A percentile compares a stretch with the other conserved stretches of the same genome.
These are phyloP conservation scores for Talaromyces sp. DNA, from an alignment of 2,329 filamentous ascomycete genomes.

Conservation along the genomic window DNA sequence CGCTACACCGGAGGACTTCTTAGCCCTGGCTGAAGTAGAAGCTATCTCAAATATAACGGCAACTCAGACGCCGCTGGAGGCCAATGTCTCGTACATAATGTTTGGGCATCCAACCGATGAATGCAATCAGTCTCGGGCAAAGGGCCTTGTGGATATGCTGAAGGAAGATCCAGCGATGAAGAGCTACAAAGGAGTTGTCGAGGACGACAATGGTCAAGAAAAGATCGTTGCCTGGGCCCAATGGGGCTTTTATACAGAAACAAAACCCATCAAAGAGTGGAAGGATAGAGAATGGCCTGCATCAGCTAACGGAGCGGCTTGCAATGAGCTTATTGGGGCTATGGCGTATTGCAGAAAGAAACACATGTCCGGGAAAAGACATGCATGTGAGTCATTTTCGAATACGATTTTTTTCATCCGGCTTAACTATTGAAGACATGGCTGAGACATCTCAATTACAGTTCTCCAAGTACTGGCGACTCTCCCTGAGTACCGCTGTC, in stretches of 20 bases:
- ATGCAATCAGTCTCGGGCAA: background rate
- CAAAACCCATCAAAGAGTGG: background rate
- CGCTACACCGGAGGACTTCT: conserved; percentile 1
- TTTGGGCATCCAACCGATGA: background rate
- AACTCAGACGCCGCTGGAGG: background rate
- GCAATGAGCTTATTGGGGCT: background rate
- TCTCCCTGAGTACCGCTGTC: background rate
- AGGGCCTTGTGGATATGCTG: background rate
- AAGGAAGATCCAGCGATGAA: background rate
- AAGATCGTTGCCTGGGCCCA: conserved; percentile 1
- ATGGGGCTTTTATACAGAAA: conserved; percentile 3
- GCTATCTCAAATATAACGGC: background rate
- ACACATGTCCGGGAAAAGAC: background rate
- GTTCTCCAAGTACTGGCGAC: conserved; percentile 2
- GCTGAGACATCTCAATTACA: background rate
- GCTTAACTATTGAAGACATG: background rate
- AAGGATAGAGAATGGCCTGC: background rate
- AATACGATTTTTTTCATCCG: too few species aligned
- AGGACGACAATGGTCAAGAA: background rate
- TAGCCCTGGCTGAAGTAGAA: background rate
- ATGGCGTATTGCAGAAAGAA: background rate
- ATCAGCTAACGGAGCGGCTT: background rate
- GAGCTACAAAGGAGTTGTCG: conserved; percentile 1
- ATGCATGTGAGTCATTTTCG: background rate
- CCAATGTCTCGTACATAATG: background rate